Evolutionary conservation across 2,329 filamentous ascomycete species (phyloP).

Genomic region (Monilinia polystroma): DNA sequence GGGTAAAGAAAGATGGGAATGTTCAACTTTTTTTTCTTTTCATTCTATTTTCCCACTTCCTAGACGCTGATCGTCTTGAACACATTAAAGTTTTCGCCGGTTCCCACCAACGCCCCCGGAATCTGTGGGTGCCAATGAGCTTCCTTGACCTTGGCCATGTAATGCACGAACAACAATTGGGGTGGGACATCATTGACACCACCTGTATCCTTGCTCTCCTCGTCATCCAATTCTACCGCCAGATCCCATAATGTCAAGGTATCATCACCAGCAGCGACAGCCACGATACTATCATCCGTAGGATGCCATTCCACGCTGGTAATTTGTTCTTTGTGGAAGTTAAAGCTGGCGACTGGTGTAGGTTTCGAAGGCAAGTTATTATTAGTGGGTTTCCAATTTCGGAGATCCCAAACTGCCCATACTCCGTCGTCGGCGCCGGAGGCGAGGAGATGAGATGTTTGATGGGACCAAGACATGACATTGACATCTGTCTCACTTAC

Average conservation of each 20-base stretch:
- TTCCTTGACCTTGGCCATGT: constrained; percentile 92
- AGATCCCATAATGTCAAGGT: constrained; percentile 96
- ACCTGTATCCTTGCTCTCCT: constrained; percentile 87
- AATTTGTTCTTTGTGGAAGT: constrained; percentile 95
- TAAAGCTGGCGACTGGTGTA: constrained; percentile 86
- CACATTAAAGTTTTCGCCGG: constrained; percentile 82
- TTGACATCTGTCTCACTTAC: constrained; percentile 88
- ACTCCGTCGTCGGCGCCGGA: constrained; percentile 90
- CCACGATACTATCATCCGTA: constrained; percentile 91
- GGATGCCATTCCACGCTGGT: constrained; percentile 97
- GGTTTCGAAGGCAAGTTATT: constrained; percentile 52
- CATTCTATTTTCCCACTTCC: constrained; percentile 4
- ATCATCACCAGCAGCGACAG: constrained; percentile 88
- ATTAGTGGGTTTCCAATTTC: constrained; percentile 80
- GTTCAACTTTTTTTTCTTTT: constrained; percentile 17
- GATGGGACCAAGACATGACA: constrained; percentile 90
- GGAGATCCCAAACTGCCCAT: constrained; percentile 95
- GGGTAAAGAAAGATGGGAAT: neutral
- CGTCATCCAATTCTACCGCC: constrained; percentile 93
- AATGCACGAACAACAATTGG: constrained; percentile 94
- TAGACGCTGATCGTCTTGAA: constrained; percentile 83
- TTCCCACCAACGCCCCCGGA: constrained; percentile 83
- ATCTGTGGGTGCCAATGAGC: constrained; percentile 98
- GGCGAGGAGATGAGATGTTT: constrained; percentile 85
- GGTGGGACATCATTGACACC: constrained; percentile 88